phyloP scores from a whole-genome alignment of 352 stramenopile genomes.

The Globisporangium heterothallicum region DNA sequence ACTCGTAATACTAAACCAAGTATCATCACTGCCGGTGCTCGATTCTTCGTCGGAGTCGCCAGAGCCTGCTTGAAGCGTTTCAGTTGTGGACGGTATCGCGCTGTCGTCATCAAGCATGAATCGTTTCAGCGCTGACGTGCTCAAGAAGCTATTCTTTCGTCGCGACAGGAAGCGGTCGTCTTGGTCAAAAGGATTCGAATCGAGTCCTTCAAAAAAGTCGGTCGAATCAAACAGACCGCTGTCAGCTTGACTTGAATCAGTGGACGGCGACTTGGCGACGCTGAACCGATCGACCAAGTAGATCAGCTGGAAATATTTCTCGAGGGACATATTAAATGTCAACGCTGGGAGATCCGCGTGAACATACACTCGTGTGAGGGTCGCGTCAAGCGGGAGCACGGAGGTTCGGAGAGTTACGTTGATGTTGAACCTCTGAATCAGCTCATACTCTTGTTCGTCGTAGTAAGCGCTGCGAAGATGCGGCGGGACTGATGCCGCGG shows the following conservation, averaged over 20 bases:
- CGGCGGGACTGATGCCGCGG: conserved; percentile 18
- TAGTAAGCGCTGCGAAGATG: conserved; percentile 39
- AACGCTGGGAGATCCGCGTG: conserved; percentile 78
- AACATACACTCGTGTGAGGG: conserved; percentile 76
- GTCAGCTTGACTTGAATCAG: conserved; percentile 9
- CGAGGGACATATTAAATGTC: conserved; percentile 80
- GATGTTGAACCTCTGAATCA: conserved; percentile 84
- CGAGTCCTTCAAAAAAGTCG: conserved; percentile 15
- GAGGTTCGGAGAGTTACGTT: conserved; percentile 83
- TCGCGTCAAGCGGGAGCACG: conserved; percentile 79
- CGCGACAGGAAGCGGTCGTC: conserved; percentile 17
- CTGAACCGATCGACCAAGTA: conserved; percentile 57
- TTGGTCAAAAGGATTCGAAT: conserved; percentile 19
- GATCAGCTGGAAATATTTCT: conserved; percentile 78
- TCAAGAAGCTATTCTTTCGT: conserved; percentile 37
- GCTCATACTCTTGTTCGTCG: conserved; percentile 61
- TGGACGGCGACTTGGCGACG: conserved; percentile 13
- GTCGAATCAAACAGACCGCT: conserved; percentile 15
- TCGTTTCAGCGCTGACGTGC: conserved; percentile 40
- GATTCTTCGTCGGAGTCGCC: conserved; percentile 52
- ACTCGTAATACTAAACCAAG: conserved; percentile 85
- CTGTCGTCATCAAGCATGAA: conserved; percentile 41
- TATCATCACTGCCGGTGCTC: conserved; percentile 81
- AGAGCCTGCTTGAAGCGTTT: conserved; percentile 18
- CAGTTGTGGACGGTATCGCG: conserved; percentile 10